Conservation (phyloP, 2,329 filamentous ascomycete species). For the Epichloe sp. region DNA sequence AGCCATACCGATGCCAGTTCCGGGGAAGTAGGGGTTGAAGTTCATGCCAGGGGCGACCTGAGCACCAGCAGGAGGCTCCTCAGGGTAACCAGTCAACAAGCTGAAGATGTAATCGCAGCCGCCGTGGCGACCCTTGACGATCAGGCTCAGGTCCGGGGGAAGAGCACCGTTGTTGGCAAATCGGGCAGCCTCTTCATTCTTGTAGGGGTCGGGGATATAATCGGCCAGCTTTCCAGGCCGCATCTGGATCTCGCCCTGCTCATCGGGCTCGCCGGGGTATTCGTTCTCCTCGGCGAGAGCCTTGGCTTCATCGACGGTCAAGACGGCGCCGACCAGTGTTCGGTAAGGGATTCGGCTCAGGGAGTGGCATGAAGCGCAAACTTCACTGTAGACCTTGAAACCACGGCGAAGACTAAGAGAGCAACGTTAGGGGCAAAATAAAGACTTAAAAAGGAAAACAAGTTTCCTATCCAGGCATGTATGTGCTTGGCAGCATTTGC, state of each 20-base stretch:
- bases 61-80: constrained; percentile 85
- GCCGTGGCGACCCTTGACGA: constrained; percentile 94
- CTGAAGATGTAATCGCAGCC: constrained; percentile 98
- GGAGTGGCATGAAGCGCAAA: constrained; percentile 96
- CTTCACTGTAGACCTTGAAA: constrained; percentile 98
- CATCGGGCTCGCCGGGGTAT: constrained; percentile 96
- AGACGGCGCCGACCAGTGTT: constrained; percentile 72
- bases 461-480: neutral
- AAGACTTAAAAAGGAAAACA: neutral
- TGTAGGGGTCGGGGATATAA: constrained; percentile 90
- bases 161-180: constrained; percentile 97
- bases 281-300: constrained; percentile 94
- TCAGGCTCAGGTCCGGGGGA: constrained; percentile 96
- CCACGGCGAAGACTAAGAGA: constrained; percentile 74
- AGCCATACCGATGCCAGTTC: constrained; percentile 96
- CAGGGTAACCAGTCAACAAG: constrained; percentile 91
- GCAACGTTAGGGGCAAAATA: neutral
- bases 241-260: constrained; percentile 96
- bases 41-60: constrained; percentile 80
- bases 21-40: constrained; percentile 99
- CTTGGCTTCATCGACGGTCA: constrained; percentile 98
- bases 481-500: neutral
- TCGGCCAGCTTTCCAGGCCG: constrained; percentile 96
- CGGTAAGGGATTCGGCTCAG: constrained; percentile 90
- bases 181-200: constrained; percentile 97